A percentile compares a stretch with the other conserved stretches of the same genome.
phyloP scores from a whole-genome alignment of 1,139 yeast genomes.

The Debaryomyces nepalensis region DNA sequence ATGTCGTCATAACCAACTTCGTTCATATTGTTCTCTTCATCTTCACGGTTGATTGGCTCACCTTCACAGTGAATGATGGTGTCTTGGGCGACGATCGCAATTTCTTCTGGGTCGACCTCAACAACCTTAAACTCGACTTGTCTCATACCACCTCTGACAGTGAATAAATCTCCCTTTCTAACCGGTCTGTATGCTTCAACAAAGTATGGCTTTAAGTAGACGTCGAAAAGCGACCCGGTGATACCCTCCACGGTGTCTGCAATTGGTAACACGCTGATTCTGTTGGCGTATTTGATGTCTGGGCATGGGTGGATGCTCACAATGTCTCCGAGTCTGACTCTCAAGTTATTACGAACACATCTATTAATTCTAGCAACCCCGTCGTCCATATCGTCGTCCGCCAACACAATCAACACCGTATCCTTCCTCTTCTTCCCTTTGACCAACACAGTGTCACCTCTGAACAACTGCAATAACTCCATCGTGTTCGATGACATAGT shows the following conservation, averaged over 20 bases:
- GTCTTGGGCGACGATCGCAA: conserved; percentile 97
- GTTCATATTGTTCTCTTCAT: conserved; percentile 92
- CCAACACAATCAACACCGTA: conserved; percentile 93
- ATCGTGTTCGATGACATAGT: conserved; percentile 94
- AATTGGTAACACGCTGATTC: conserved; percentile 95
- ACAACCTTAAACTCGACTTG: conserved; percentile 98
- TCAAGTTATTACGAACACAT: conserved; percentile 91
- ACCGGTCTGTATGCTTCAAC: conserved; percentile 99
- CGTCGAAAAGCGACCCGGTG: conserved; percentile 97
- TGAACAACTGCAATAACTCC: conserved; percentile 92
- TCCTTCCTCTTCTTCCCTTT: conserved; percentile 98
- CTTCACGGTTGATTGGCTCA: conserved; percentile 98
- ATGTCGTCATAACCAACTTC: conserved; percentile 99
- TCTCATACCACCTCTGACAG: conserved; percentile 98
- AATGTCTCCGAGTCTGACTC: conserved; percentile 93
- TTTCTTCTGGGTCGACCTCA: conserved; percentile 96
- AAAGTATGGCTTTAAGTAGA: conserved; percentile 94
- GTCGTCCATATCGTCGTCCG: conserved; percentile 96
- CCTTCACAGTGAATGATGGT: conserved; percentile 99
- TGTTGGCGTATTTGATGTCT: conserved; percentile 91
- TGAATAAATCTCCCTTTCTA: conserved; percentile 94
- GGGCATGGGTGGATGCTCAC: conserved; percentile 94
- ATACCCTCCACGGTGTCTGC: conserved; percentile 98
- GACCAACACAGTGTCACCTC: conserved; percentile 97
- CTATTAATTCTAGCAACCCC: conserved; percentile 95